Evolutionary conservation across 164 flowering plant genomes (phyloP).

Genomic region (Sextonia rubra): DNA sequence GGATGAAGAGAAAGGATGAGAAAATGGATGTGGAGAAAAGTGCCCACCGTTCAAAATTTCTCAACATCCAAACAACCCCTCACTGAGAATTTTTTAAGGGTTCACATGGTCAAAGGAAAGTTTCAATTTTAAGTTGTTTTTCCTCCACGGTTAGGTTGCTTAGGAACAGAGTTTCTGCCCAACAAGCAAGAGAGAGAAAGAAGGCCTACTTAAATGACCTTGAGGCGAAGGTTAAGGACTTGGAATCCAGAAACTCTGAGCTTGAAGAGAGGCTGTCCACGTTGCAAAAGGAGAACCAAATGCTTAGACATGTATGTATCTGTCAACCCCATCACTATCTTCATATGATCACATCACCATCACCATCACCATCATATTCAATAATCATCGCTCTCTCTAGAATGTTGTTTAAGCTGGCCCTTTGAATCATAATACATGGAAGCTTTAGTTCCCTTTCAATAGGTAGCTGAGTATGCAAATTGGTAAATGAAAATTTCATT

Average conservation of each 20-base stretch:
- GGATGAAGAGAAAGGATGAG: background rate
- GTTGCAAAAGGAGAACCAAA: slow-evolving; percentile 95
- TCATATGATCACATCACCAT: background rate
- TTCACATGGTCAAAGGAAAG: background rate
- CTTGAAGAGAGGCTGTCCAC: slow-evolving; percentile 93
- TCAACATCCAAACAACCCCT: background rate
- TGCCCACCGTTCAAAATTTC: background rate
- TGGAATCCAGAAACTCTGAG: slow-evolving; percentile 87
- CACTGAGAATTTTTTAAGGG: background rate
- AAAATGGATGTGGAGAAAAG: slow-evolving; percentile 10
- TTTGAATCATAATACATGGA: background rate
- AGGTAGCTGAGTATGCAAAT: background rate
- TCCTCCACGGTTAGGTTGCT: slow-evolving; percentile 54
- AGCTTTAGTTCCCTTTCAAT: background rate
- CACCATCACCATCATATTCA: slow-evolving; percentile 1
- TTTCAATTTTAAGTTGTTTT: background rate
- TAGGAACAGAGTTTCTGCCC: slow-evolving; percentile 98
- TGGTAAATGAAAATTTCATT: background rate
- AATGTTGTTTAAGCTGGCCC: background rate
- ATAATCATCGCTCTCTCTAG: background rate
- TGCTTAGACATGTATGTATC: slow-evolving; percentile 92
- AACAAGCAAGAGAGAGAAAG: slow-evolving; percentile 98
- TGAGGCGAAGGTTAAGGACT: slow-evolving; percentile 71
- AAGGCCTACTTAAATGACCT: slow-evolving; percentile 85
- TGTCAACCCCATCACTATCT: slow-evolving; percentile 1